Percentiles rank a stretch among this genome's conserved stretches.
Conservation (phyloP, 2,329 filamentous ascomycete genomes). For the Nannizziopsis barbatae region DNA sequence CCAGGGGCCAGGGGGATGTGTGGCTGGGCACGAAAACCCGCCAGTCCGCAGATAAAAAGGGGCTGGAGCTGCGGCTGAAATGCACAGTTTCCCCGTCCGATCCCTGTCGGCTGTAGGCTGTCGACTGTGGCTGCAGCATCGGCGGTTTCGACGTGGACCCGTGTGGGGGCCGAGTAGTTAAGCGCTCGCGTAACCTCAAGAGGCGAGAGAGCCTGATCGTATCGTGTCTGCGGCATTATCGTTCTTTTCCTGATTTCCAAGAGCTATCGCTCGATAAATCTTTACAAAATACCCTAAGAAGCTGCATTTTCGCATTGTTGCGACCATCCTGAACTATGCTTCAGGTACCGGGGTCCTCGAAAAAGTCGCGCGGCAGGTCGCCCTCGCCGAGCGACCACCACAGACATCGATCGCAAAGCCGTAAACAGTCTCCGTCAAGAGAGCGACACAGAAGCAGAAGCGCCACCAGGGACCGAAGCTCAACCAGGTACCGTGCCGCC, state of each 20-base stretch:
- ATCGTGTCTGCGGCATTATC: neutral
- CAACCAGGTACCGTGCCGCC: constrained; percentile 23
- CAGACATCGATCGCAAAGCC: constrained; percentile 32
- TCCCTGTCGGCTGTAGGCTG: neutral
- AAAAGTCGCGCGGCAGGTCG: constrained; percentile 33
- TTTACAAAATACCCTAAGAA: neutral
- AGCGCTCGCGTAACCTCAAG: too few species aligned
- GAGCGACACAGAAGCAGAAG: constrained; percentile 16
- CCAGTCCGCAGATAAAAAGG: too few species aligned
- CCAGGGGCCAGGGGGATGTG: neutral
- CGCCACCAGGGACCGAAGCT: constrained; percentile 13
- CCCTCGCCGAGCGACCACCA: constrained; percentile 34
- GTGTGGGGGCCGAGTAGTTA: too few species aligned
- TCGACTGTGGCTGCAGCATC: neutral
- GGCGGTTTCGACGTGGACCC: neutral
- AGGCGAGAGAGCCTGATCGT: neutral
- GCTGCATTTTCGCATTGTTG: neutral
- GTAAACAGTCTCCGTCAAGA: constrained; percentile 25
- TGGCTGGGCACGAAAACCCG: too few species aligned
- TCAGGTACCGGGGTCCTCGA: constrained; percentile 23
- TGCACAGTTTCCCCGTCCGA: neutral
- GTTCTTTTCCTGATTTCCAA: neutral
- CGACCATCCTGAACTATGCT: constrained; percentile 3
- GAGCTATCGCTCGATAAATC: neutral
- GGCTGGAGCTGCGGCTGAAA: neutral